Evolutionary conservation across 2,329 filamentous ascomycete species (phyloP).

Genomic region (Colletotrichum spaethianum): DNA sequence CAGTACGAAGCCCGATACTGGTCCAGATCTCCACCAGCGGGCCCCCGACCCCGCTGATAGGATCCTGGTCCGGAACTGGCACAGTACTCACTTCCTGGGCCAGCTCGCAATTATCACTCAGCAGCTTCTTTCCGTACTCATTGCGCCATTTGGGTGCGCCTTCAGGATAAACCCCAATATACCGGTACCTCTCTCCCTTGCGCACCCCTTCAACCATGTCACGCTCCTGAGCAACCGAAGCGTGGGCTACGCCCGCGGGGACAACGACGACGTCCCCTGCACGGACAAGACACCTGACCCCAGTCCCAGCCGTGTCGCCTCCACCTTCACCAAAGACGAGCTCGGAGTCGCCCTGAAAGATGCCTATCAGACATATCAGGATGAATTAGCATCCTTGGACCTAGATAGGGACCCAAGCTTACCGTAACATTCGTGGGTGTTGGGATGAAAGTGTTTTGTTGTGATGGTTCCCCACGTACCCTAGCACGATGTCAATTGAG

Average conservation of each 20-base stretch:
- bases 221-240: not conserved
- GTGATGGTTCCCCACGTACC: constrained; percentile 43
- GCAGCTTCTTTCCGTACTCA: not conserved
- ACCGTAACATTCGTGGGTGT: constrained; percentile 46
- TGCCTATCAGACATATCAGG: constrained; percentile 26
- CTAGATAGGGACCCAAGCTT: not conserved
- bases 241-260: constrained; percentile 44
- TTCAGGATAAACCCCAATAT: constrained; percentile 44
- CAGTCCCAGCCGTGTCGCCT: constrained; percentile 31
- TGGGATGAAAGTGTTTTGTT: constrained; percentile 45
- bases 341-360: constrained; percentile 43
- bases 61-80: not conserved
- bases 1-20: not conserved
- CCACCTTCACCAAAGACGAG: constrained; percentile 43
- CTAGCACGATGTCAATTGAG: not conserved
- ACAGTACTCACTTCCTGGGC: not conserved
- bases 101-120: not conserved
- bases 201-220: not conserved
- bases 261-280: constrained; percentile 44
- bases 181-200: constrained; percentile 38
- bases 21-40: not conserved
- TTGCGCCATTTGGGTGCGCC: not conserved
- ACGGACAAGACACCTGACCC: constrained; percentile 36
- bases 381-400: not conserved
- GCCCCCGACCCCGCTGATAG: not conserved